phyloP scores from a whole-genome alignment of 306 rosid genomes.

The Quercus engelmannii region DNA sequence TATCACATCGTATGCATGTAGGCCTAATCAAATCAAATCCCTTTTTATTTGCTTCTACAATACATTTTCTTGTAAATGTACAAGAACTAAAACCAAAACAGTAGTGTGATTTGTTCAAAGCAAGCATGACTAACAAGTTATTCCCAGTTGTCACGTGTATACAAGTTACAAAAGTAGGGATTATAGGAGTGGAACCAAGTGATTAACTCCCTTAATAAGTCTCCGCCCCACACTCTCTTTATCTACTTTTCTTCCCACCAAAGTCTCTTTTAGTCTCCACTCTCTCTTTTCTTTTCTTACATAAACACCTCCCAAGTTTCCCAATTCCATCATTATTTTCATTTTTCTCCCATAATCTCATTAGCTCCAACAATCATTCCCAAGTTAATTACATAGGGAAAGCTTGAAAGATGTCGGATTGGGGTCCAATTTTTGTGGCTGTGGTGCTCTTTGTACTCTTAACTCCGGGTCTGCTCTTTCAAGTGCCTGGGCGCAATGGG shows the following conservation, averaged over 20 bases:
- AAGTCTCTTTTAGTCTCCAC: constrained; percentile 12
- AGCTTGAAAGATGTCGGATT: constrained; percentile 50
- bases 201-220: constrained; percentile 21
- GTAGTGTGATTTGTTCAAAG: not conserved
- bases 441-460: constrained; percentile 68
- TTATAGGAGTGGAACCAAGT: constrained; percentile 26
- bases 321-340: not conserved
- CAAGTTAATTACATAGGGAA: not conserved
- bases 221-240: constrained; percentile 22
- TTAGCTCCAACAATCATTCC: not conserved
- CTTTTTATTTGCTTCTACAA: not conserved
- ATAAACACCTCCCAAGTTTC: not conserved
- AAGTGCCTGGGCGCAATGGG: constrained; percentile 65
- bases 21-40: not conserved
- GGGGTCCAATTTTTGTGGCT: constrained; percentile 78
- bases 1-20: not conserved
- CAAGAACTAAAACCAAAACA: not conserved
- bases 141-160: not conserved
- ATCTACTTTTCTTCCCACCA: constrained; percentile 27
- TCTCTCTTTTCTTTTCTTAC: not conserved
- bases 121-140: not conserved
- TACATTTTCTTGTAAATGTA: not conserved
- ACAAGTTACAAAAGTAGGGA: not conserved
- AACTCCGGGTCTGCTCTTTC: constrained; percentile 77
- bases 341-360: not conserved